phyloP scores from a whole-genome alignment of 768 basidiomycete species.

The Gautieria morchelliformis region DNA sequence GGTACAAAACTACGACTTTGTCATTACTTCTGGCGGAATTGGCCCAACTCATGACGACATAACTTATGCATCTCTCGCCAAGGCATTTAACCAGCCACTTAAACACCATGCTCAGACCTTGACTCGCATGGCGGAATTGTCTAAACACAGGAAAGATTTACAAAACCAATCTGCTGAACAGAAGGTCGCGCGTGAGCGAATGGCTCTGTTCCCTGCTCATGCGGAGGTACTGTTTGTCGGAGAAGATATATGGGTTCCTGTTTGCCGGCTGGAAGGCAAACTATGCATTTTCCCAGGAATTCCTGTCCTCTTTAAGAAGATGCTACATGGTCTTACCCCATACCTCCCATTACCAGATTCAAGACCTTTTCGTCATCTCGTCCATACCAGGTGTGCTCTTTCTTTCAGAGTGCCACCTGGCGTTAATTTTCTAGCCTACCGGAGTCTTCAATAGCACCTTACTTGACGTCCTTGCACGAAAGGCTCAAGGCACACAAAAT shows the following conservation, averaged over 20 bases:
- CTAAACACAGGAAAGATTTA: constrained; percentile 46
- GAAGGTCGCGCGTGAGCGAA: constrained; percentile 63
- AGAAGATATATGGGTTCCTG: constrained; percentile 84
- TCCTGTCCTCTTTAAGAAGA: constrained; percentile 72
- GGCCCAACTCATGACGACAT: constrained; percentile 92
- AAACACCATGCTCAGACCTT: constrained; percentile 72
- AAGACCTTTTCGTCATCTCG: constrained; percentile 70
- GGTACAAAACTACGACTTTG: constrained; percentile 77
- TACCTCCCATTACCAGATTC: constrained; percentile 63
- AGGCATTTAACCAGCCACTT: constrained; percentile 67
- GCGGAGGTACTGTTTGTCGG: constrained; percentile 76
- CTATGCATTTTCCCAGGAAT: constrained; percentile 91
- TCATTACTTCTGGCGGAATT: constrained; percentile 86
- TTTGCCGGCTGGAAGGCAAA: constrained; percentile 76
- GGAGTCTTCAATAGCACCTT: constrained; percentile 85
- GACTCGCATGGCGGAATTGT: constrained; percentile 55
- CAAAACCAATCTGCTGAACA: constrained; percentile 65
- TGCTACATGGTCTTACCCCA: constrained; percentile 62
- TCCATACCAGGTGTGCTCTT: constrained; percentile 63
- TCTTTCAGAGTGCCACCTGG: not conserved
- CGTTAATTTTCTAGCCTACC: constrained; percentile 36
- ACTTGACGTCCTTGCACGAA: constrained; percentile 66
- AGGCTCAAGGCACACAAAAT: constrained; percentile 68
- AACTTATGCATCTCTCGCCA: constrained; percentile 80
- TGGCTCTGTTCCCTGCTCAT: constrained; percentile 80